These are phyloP conservation scores for Ormosia semicastrata DNA, from an alignment of 306 rosid species.

Conservation along the genomic window DNA sequence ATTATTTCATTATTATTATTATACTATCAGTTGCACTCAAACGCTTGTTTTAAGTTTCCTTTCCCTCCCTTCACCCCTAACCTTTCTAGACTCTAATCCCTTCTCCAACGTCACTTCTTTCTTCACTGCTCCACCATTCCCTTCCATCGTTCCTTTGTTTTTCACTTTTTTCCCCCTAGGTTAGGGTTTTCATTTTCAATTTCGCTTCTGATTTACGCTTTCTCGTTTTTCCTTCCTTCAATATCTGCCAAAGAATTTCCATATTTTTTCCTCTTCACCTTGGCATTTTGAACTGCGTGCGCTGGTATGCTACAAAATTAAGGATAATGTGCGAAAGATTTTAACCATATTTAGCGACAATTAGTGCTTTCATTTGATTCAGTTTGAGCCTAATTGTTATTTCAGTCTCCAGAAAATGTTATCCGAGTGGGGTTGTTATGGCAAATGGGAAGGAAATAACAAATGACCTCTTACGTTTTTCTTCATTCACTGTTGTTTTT, in stretches of 20 bases:
- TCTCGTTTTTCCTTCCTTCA: background rate
- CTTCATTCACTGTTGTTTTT: background rate
- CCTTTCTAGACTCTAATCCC: conserved; percentile 16
- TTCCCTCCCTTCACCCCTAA: background rate
- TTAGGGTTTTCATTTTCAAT: conserved; percentile 10
- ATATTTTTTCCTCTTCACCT: too few species aligned
- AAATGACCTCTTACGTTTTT: background rate
- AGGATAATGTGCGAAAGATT: background rate
- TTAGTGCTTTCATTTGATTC: background rate
- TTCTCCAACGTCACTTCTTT: background rate
- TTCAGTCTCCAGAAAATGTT: background rate
- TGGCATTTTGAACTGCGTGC: too few species aligned
- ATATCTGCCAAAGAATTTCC: background rate
- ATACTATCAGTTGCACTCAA: too few species aligned
- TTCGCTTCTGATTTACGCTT: background rate
- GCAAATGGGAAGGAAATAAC: background rate
- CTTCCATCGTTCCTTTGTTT: background rate
- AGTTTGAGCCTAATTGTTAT: background rate
- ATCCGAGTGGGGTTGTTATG: background rate
- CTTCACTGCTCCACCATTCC: background rate
- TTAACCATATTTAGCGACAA: background rate
- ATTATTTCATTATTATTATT: too few species aligned
- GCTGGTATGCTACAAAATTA: background rate
- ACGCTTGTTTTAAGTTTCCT: conserved; percentile 7
- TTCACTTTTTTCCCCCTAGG: background rate